Conservation (phyloP, 352 stramenopile species). For the Globisporangium cederbergense region DNA sequence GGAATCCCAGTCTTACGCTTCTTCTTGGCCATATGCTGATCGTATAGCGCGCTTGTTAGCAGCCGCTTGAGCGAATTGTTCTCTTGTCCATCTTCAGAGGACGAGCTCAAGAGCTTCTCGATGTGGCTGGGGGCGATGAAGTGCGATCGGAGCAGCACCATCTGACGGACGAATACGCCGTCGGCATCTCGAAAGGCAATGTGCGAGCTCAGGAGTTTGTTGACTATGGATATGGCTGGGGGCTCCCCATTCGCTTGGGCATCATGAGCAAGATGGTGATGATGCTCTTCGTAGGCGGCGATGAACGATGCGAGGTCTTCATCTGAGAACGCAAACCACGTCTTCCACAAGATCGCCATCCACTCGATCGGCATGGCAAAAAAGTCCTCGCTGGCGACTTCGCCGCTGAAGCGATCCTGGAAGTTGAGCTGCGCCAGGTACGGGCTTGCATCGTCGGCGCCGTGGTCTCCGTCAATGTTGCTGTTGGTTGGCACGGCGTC, state of each 20-base stretch:
- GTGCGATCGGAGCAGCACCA: conserved; percentile 26
- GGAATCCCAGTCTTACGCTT: not conserved
- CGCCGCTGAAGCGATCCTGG: conserved; percentile 32
- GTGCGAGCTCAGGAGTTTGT: not conserved
- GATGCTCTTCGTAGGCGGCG: conserved; percentile 21
- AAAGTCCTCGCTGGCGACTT: conserved; percentile 39
- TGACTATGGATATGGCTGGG: no score
- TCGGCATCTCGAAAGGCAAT: conserved; percentile 12
- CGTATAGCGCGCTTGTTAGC: not conserved
- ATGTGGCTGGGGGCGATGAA: conserved; percentile 17
- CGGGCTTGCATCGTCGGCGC: not conserved
- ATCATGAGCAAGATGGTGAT: conserved; percentile 13
- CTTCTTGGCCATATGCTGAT: conserved; percentile 5
- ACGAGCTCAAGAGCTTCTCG: conserved; percentile 1
- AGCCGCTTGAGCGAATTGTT: not conserved
- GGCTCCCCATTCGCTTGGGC: not conserved
- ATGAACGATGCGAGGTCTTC: conserved; percentile 41
- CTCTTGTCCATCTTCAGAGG: not conserved
- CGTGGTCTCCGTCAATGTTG: not conserved
- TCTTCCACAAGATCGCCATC: conserved; percentile 47
- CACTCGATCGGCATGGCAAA: conserved; percentile 49
- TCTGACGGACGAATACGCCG: conserved; percentile 24
- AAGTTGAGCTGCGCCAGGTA: conserved; percentile 22
- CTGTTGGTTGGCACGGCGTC: conserved; percentile 1
- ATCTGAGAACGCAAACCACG: conserved; percentile 42